phyloP scores from a whole-genome alignment of 371 early-diverging fungal genomes.

The Apophysomyces sp. region DNA sequence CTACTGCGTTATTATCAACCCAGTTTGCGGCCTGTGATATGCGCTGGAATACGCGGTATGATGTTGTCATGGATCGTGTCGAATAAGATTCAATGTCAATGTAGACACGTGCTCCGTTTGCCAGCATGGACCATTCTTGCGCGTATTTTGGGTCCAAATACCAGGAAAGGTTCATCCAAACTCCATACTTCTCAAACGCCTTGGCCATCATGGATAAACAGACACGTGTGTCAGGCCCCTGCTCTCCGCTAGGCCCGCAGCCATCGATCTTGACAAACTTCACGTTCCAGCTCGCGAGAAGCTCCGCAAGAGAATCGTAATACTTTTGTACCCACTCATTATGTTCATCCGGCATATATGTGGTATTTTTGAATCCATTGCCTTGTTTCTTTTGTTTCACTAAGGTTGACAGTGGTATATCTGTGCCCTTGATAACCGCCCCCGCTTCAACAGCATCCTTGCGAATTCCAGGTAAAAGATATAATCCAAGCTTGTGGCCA shows the following conservation, averaged over 20 bases:
- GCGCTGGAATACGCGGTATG: slow-evolving; percentile 43
- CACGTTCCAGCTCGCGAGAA: slow-evolving; percentile 37
- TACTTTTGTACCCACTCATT: slow-evolving; percentile 26
- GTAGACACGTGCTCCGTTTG: slow-evolving; percentile 40
- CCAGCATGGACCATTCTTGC: slow-evolving; percentile 35
- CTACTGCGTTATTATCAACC: slow-evolving; percentile 25
- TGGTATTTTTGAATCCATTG: slow-evolving; percentile 39
- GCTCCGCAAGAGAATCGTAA: slow-evolving; percentile 39
- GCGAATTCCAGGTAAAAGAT: slow-evolving; percentile 45
- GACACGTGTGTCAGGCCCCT: slow-evolving; percentile 36
- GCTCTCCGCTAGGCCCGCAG: slow-evolving; percentile 40
- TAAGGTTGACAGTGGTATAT: slow-evolving; percentile 17
- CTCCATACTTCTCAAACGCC: slow-evolving; percentile 26
- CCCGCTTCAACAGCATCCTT: slow-evolving; percentile 27
- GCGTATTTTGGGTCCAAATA: slow-evolving; percentile 34
- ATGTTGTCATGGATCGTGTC: slow-evolving; percentile 35
- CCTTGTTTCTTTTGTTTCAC: slow-evolving; percentile 28
- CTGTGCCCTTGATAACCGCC: slow-evolving; percentile 21
- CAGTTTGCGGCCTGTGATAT: slow-evolving; percentile 35
- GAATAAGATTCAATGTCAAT: slow-evolving; percentile 48
- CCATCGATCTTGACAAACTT: slow-evolving; percentile 44
- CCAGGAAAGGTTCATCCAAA: slow-evolving; percentile 48
- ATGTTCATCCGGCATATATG: slow-evolving; percentile 41
- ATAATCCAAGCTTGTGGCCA: slow-evolving; percentile 42
- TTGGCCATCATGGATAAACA: slow-evolving; percentile 31